Evolutionary conservation across 495 filamentous ascomycete genomes (phyloP), one percentile per base, ranked within the genome.

Genomic region (Glarea lozoyensis): DNA sequence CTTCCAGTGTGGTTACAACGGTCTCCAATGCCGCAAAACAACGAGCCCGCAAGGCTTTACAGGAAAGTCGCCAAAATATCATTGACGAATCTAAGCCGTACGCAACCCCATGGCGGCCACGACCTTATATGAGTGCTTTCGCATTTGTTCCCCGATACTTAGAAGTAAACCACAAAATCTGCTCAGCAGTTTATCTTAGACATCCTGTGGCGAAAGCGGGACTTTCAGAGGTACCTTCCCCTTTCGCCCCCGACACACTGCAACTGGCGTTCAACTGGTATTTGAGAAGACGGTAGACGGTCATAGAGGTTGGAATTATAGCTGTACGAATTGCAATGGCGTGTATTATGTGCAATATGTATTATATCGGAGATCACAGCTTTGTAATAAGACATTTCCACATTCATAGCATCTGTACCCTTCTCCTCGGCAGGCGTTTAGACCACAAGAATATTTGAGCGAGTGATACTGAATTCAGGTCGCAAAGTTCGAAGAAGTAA

Each of bases 121-220:
- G 88, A 30, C 70, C 79, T 37, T 97, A 76, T 67, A 89, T 98
- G 84, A 67, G 73, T 15, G 78, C 88, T 2, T 98, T 97, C 60
- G 88, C 88, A 11, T 95, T 95, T 61, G 87, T 98, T 45, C 92
- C 92, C 16, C 72, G 84, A 45, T 98, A 94, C 65, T 74, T 98
- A 45, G 92, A 98, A 67, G 92, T 98, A 55, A 95, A 96, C 69
- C 89, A 90, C 58, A 88, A 84, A 54, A 83, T 95, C 54, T 97
- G 92, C 66, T 78, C 88, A 12, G 92, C 92, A 15, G 90, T 98
- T 30, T 98, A 97, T 65, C 64, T 98, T 48, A 76, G 92, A 47
- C 88, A 97, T 67, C 93, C 92, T 2, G 93, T 96, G 36, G 93
- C 86, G n/a, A 70, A 87, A 16, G 82, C 84, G 9, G 88, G 93